These are phyloP conservation scores for Pycnococcus provasolii DNA, from an alignment of 139 green algal species.

Conservation along the genomic window DNA sequence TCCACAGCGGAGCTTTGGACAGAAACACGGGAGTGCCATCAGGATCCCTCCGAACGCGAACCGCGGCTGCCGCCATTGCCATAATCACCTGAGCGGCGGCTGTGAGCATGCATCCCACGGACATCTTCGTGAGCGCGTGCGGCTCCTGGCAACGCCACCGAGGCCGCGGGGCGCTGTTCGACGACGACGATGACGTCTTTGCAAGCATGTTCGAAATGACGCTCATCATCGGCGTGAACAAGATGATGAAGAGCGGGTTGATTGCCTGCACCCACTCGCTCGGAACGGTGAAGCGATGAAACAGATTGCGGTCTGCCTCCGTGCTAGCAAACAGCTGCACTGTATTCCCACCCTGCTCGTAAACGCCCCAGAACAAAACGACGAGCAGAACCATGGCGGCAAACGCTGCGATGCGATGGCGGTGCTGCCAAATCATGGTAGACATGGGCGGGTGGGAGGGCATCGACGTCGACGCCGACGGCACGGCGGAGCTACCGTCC, in stretches of 20 bases:
- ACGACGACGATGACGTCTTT: no score
- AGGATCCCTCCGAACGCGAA: not conserved
- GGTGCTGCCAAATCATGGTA: not conserved
- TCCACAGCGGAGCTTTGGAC: conserved; percentile 2
- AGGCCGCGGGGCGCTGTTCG: no score
- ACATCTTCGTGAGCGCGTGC: conserved; percentile 20
- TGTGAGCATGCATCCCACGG: conserved; percentile 13
- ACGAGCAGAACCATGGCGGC: not conserved
- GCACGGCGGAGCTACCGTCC: not conserved
- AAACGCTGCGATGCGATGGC: not conserved
- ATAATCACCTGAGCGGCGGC: conserved; percentile 7
- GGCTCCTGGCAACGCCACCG: conserved; percentile 21
- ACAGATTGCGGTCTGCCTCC: conserved; percentile 2
- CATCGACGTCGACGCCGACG: not conserved
- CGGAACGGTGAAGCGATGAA: conserved; percentile 7
- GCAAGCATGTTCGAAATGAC: no score
- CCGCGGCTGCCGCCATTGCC: conserved; percentile 1
- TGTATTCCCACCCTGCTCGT: conserved; percentile 26
- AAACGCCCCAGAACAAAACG: conserved; percentile 17
- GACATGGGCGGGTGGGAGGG: not conserved
- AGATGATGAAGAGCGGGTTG: conserved; percentile 20
- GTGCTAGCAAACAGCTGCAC: conserved; percentile 9
- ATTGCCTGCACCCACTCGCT: conserved; percentile 21
- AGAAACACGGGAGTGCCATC: not conserved
- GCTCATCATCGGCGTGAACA: conserved; percentile 18